phyloP scores from a whole-genome alignment of 768 basidiomycete species.

The Lanmaoa rubissima region DNA sequence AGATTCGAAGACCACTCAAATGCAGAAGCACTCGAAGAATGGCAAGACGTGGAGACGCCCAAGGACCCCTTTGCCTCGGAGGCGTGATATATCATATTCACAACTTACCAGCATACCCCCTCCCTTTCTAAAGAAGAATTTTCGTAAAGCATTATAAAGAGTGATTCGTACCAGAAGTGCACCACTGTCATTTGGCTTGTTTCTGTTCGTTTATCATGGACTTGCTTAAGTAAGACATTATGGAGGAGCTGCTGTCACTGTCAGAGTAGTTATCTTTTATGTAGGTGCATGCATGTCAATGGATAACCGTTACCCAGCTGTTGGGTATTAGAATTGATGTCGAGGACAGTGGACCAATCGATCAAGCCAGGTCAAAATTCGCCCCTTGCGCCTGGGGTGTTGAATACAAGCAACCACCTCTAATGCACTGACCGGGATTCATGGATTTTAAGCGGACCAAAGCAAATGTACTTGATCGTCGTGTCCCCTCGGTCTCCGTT shows the following conservation, averaged over 20 bases:
- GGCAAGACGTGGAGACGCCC: slow-evolving; percentile 40
- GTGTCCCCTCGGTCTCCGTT: not conserved
- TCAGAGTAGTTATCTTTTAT: not conserved
- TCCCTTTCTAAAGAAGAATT: not conserved
- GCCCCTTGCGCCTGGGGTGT: too few species aligned
- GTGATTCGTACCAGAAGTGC: not conserved
- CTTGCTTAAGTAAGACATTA: not conserved
- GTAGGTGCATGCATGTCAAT: not conserved
- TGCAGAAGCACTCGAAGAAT: slow-evolving; percentile 40
- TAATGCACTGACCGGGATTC: not conserved
- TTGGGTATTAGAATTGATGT: not conserved
- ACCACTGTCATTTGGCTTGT: not conserved
- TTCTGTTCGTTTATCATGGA: not conserved
- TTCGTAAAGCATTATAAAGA: not conserved
- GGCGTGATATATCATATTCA: slow-evolving; percentile 1
- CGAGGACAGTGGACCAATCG: not conserved
- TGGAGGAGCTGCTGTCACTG: not conserved
- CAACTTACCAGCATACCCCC: not conserved
- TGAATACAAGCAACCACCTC: not conserved
- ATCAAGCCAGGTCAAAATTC: not conserved
- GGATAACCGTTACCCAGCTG: not conserved
- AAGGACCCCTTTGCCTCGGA: slow-evolving; percentile 16
- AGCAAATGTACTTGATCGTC: not conserved
- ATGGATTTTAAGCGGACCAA: not conserved
- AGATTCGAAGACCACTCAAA: not conserved